Evolutionary conservation across 2,329 filamentous ascomycete genomes (phyloP).

Genomic region (Metarhizium rileyi): DNA sequence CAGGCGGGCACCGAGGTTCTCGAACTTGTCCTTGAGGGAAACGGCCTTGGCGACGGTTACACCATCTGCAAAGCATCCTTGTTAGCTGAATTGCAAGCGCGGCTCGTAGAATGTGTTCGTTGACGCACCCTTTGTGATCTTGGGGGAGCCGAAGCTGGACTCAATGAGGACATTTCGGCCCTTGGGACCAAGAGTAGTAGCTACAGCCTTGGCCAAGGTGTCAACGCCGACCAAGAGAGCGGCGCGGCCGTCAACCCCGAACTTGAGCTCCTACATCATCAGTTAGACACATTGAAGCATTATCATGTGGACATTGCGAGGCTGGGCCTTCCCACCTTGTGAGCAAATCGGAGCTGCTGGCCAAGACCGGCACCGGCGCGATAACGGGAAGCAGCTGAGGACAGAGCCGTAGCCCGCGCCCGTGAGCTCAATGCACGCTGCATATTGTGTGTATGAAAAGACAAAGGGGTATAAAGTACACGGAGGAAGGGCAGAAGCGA

Average conservation of each 20-base stretch:
- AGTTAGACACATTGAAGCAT: conserved; percentile 7
- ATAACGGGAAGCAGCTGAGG: conserved; percentile 55
- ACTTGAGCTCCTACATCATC: conserved; percentile 75
- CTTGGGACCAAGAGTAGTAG: conserved; percentile 94
- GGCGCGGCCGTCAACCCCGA: conserved; percentile 89
- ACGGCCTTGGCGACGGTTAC: conserved; percentile 86
- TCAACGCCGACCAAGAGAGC: conserved; percentile 88
- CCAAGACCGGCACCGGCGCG: conserved; percentile 56
- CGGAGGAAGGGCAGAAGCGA: conserved; percentile 13
- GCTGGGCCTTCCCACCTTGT: conserved; percentile 62
- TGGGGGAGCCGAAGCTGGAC: conserved; percentile 95
- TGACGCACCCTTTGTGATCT: conserved; percentile 91
- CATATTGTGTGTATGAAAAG: conserved; percentile 53
- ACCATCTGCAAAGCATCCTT: conserved; percentile 51
- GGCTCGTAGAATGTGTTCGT: neutral
- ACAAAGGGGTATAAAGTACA: conserved; percentile 17
- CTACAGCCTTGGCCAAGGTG: conserved; percentile 90
- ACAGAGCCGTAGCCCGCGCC: conserved; percentile 70
- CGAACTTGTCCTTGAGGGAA: conserved; percentile 94
- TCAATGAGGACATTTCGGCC: conserved; percentile 98
- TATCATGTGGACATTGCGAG: neutral
- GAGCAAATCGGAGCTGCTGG: conserved; percentile 90
- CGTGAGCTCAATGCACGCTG: conserved; percentile 86
- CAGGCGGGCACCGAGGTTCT: conserved; percentile 95
- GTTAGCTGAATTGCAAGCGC: neutral